These are phyloP conservation scores for Candida golubevii DNA, from an alignment of 805 yeast genomes.

Conservation along the genomic window DNA sequence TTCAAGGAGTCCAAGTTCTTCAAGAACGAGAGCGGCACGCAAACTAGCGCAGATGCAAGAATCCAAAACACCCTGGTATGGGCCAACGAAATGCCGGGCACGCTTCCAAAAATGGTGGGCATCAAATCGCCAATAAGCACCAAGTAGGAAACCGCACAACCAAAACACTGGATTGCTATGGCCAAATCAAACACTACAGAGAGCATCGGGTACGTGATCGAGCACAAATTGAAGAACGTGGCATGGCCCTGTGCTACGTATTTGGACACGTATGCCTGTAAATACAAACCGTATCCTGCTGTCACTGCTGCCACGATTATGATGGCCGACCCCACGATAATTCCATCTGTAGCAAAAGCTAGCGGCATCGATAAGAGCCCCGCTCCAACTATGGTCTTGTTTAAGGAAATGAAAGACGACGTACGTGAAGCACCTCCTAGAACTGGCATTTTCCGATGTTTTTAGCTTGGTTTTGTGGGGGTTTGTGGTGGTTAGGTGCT, in stretches of 20 bases:
- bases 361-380: slow-evolving; percentile 77
- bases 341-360: slow-evolving; percentile 66
- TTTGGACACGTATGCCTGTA: slow-evolving; percentile 57
- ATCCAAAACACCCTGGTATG: slow-evolving; percentile 56
- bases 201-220: slow-evolving; percentile 61
- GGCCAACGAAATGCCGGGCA: slow-evolving; percentile 19
- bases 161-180: slow-evolving; percentile 74
- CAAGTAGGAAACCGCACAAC: slow-evolving; percentile 66
- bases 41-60: slow-evolving; percentile 38
- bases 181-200: slow-evolving; percentile 68
- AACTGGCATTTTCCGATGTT: neutral
- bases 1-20: slow-evolving; percentile 76
- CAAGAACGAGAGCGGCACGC: slow-evolving; percentile 67
- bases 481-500: no score
- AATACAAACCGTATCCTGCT: slow-evolving; percentile 62
- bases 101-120: slow-evolving; percentile 48
- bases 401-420: slow-evolving; percentile 61
- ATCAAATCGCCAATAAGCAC: slow-evolving; percentile 73
- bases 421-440: slow-evolving; percentile 40
- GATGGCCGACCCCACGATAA: slow-evolving; percentile 51
- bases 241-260: slow-evolving; percentile 56
- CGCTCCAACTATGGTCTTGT: slow-evolving; percentile 78
- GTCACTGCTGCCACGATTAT: slow-evolving; percentile 59
- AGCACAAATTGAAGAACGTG: slow-evolving; percentile 66
- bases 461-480: neutral